Conservation (phyloP, 2,329 filamentous ascomycete species). For the Passalora sequoiae region DNA sequence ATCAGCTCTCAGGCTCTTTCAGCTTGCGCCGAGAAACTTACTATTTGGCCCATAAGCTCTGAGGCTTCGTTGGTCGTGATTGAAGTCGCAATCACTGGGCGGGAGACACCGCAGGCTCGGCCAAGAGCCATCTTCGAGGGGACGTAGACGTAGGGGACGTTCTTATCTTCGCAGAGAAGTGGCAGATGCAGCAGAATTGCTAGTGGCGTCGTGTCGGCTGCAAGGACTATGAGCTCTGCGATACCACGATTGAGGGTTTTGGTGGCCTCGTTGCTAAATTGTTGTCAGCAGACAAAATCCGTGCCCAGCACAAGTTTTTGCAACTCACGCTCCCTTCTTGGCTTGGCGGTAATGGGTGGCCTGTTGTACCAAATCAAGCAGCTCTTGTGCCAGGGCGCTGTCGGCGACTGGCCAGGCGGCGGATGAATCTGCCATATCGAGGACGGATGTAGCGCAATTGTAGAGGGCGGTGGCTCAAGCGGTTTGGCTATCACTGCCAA, state of each 20-base stretch:
- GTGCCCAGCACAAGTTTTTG: no score
- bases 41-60: constrained; percentile 86
- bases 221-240: constrained; percentile 80
- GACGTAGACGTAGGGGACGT: constrained; percentile 56
- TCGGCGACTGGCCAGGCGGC: constrained; percentile 36
- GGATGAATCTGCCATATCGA: not conserved
- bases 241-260: constrained; percentile 91
- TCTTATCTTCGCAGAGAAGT: constrained; percentile 72
- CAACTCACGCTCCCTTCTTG: constrained; percentile 88
- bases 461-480: not conserved
- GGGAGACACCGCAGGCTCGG: constrained; percentile 81
- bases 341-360: constrained; percentile 57
- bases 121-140: constrained; percentile 76
- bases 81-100: constrained; percentile 77
- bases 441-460: not conserved
- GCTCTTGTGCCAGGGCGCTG: constrained; percentile 46
- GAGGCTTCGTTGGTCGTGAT: constrained; percentile 90
- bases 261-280: constrained; percentile 52
- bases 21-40: no score
- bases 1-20: constrained; percentile 78
- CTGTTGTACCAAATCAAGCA: constrained; percentile 59
- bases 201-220: constrained; percentile 80
- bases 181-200: constrained; percentile 86
- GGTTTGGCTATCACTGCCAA: no score
- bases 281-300: no score